Conservation (phyloP, 1,284 basidiomycete species). For the Volvariella surrecta region DNA sequence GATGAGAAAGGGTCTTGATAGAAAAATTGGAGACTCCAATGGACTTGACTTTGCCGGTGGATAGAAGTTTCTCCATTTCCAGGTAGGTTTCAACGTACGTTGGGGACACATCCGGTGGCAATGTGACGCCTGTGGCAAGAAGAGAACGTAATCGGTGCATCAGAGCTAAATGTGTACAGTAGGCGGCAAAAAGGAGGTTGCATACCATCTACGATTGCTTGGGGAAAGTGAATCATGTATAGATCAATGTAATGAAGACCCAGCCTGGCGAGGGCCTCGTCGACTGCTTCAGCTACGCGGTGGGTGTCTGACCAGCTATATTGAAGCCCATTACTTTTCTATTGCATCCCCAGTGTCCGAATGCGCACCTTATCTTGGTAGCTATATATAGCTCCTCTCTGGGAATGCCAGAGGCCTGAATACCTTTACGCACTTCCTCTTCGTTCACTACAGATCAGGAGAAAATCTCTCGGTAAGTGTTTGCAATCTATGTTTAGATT, state of each 20-base stretch:
- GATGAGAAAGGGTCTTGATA: constrained; percentile 36
- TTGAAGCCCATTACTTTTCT: no score
- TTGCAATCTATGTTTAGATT: no score
- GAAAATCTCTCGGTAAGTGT: no score
- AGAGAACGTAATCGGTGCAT: background rate
- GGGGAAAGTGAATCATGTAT: constrained; percentile 17
- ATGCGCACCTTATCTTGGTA: no score
- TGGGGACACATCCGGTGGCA: constrained; percentile 14
- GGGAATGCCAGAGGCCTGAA: no score
- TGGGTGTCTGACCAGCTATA: no score
- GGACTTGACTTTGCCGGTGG: constrained; percentile 38
- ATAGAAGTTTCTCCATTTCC: constrained; percentile 44
- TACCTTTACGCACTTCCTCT: no score
- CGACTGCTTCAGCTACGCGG: no score
- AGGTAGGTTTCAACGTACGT: constrained; percentile 43
- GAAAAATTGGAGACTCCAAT: constrained; percentile 70
- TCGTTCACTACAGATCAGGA: no score
- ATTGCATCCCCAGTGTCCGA: no score
- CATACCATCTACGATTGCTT: constrained; percentile 9
- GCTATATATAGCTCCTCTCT: no score
- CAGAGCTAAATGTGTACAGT: background rate
- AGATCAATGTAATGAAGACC: constrained; percentile 14
- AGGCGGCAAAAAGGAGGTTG: no score
- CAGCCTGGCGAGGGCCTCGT: constrained; percentile 37
- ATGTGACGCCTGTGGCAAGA: constrained; percentile 9